phyloP scores from a whole-genome alignment of 2,329 filamentous ascomycete species.

The Fusarium caatingaense region DNA sequence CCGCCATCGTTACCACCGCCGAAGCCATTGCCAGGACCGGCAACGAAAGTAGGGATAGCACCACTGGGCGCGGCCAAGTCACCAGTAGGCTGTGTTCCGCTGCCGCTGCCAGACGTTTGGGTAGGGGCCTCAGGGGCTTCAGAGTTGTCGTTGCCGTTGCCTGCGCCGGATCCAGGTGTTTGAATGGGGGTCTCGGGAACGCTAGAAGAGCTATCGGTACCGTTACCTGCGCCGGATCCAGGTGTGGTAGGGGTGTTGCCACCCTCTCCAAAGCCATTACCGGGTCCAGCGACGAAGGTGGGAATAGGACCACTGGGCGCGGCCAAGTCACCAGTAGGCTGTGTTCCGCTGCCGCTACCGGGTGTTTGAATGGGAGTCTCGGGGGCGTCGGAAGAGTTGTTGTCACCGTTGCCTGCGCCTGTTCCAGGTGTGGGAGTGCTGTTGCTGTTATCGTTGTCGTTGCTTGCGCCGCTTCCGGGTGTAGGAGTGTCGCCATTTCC shows the following conservation, averaged over 20 bases:
- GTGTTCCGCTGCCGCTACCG: background rate
- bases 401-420: constrained; percentile 7
- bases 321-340: background rate
- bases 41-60: constrained; percentile 16
- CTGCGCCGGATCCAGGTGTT: background rate
- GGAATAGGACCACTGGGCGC: constrained; percentile 9
- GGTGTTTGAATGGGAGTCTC: constrained; percentile 19
- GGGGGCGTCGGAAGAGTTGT: constrained; percentile 1
- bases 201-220: background rate
- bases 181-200: background rate
- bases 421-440: constrained; percentile 1
- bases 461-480: constrained; percentile 8
- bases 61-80: constrained; percentile 4
- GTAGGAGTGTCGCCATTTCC: background rate
- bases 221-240: background rate
- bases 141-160: background rate
- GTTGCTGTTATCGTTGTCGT: background rate
- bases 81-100: background rate
- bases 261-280: constrained; percentile 19
- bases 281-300: constrained; percentile 16
- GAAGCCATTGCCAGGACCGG: constrained; percentile 22
- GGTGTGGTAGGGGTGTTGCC: constrained; percentile 3
- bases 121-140: background rate
- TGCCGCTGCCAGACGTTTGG: constrained; percentile 13
- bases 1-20: constrained; percentile 9